Base-by-base conservation (phyloP, 2,329 filamentous ascomycete species). In the Fusarium redolens region DNA sequence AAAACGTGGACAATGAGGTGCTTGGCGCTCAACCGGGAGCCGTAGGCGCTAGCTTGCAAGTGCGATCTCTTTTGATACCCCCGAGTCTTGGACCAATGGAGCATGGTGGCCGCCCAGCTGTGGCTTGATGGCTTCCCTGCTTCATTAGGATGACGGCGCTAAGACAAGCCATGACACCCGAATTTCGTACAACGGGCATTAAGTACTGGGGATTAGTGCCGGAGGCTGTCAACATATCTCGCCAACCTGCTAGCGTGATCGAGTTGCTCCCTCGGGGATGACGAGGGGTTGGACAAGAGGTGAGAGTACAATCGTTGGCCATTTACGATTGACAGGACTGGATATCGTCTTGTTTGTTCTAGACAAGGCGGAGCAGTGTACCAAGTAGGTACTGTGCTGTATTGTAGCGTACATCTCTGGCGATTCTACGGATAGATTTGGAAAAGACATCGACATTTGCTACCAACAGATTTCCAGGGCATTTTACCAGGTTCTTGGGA, bases 151-250 rank as follows among this genome's bases (percentile, higher is more conserved):
- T 63, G 59, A 65, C 20, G 30, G 51, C 55, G 59, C 71, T 69
- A 73, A 59, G 35, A 33, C 59, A 74, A 74, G 67, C 67, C 71
- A 68, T 68, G 33, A 50, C 45, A 55, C 38, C n/a, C 22, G 38
- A 58, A 51, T 68, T 62, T 56, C 28, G 67, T 73, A 59, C 66
- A 74, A 71, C 70, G 37, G 63, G 67, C 50, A 59, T 62, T 45
- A 43, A 38, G 48, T 57, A 40, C 43, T 59, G 12, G 52, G 44
- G 55, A 64, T 58, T 68, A 71, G 71, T 50, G 59, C 55, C 45
- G 45, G 67, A 43, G 65, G 65, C 67, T 74, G 62, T 71, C 67
- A 73, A 65, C 59, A 58, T 55, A 48, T 67, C 62, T 73, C 55
- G 33, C 48, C 59, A 58, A 33, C 22, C 44, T 60, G 35, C 40